Evolutionary conservation across 257 asterid species (phyloP).

Genomic region (Datura wrightii): DNA sequence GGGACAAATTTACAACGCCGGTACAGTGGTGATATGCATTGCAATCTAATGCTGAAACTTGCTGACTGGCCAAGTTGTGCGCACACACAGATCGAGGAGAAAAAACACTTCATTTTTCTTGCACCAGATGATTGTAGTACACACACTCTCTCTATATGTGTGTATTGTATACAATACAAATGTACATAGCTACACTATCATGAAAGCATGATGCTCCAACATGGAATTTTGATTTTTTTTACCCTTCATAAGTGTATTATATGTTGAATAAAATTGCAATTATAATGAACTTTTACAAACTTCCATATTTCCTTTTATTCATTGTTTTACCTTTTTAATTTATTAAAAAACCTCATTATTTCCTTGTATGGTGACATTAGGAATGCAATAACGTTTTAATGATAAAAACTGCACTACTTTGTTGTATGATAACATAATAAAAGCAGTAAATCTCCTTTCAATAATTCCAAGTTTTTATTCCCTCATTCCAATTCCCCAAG

Average conservation of each 20-base stretch:
- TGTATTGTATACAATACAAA: neutral
- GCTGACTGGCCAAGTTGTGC: conserved; percentile 5
- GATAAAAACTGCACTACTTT: neutral
- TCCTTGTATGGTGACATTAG: neutral
- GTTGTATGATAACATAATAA: neutral
- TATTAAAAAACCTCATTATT: neutral
- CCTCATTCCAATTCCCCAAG: neutral
- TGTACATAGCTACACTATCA: neutral
- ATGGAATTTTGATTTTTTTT: neutral
- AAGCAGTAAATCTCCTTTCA: neutral
- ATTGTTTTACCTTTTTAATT: neutral
- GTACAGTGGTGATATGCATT: conserved; percentile 2
- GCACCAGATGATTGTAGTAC: conserved; percentile 11
- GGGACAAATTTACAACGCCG: neutral
- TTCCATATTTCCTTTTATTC: neutral
- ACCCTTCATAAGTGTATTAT: neutral
- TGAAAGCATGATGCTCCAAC: neutral
- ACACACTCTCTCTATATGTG: neutral
- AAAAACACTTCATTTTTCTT: neutral
- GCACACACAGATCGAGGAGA: conserved; percentile 15
- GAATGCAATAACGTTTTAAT: neutral
- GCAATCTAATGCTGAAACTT: conserved; percentile 21
- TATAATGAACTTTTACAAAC: neutral
- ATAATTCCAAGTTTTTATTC: neutral
- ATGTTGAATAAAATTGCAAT: neutral